These are phyloP conservation scores for Willaertia magna DNA, from an alignment of 208 protist genomes.

Conservation along the genomic window DNA sequence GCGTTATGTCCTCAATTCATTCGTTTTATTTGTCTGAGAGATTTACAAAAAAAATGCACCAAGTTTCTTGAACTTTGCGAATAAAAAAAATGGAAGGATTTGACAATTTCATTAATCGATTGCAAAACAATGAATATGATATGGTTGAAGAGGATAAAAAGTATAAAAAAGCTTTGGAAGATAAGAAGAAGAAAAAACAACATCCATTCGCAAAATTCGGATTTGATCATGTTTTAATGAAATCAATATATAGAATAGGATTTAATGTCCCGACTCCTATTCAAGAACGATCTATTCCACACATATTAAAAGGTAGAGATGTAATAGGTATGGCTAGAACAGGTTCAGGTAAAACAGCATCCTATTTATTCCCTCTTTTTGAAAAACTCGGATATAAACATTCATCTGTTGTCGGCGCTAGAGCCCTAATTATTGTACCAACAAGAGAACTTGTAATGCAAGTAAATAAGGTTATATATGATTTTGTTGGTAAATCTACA, in stretches of 20 bases:
- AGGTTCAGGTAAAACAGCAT: conserved; percentile 96
- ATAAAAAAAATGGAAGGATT: neutral
- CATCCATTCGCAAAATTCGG: neutral
- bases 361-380: conserved; percentile 95
- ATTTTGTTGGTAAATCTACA: conserved; percentile 72
- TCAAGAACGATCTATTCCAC: conserved; percentile 57
- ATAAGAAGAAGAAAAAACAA: neutral
- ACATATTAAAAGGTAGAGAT: conserved; percentile 46
- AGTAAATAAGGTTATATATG: conserved; percentile 80
- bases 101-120: neutral
- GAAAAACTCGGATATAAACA: conserved; percentile 66
- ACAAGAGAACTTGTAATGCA: conserved; percentile 96
- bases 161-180: neutral
- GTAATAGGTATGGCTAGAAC: conserved; percentile 91
- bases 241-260: conserved; percentile 47
- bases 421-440: conserved; percentile 91
- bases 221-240: conserved; percentile 6
- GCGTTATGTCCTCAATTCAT: no score
- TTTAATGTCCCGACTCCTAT: conserved; percentile 75
- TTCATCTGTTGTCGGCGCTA: conserved; percentile 75
- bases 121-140: neutral
- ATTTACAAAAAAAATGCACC: no score
- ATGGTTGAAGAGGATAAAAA: neutral
- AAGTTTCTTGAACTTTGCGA: no score
- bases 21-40: no score